Evolutionary conservation across 345 rosid genomes (phyloP).

Genomic region (Hibiscus trionum): DNA sequence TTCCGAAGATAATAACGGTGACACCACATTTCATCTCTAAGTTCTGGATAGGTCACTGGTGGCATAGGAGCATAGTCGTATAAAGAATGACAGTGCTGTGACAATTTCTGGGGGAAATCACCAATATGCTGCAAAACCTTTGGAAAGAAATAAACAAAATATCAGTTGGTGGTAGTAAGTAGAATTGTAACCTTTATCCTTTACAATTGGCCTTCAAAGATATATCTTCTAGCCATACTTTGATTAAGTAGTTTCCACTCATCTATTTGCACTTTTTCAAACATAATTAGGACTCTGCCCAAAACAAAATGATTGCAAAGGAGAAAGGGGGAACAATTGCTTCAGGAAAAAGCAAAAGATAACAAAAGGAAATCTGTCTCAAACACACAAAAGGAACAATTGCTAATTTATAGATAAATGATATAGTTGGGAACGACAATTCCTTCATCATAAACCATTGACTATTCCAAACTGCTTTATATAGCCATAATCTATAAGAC

Average conservation of each 20-base stretch:
- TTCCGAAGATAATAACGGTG: slow-evolving; percentile 94
- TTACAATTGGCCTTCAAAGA: not conserved
- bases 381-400: not conserved
- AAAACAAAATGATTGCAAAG: not conserved
- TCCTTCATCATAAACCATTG: not conserved
- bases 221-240: not conserved
- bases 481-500: not conserved
- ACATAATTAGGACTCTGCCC: not conserved
- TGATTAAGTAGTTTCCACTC: not conserved
- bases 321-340: not conserved
- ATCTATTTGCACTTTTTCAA: not conserved
- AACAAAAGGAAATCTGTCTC: not conserved
- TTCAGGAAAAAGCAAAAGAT: not conserved
- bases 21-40: slow-evolving; percentile 99
- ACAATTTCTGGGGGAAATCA: slow-evolving; percentile 91
- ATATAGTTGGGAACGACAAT: too few species aligned
- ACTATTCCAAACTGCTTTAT: slow-evolving; percentile 1
- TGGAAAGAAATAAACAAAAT: slow-evolving; percentile 14
- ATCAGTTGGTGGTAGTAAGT: not conserved
- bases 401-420: too few species aligned
- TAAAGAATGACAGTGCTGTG: slow-evolving; percentile 92
- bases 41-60: slow-evolving; percentile 96
- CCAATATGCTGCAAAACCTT: slow-evolving; percentile 99
- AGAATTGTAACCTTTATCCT: not conserved
- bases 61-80: slow-evolving; percentile 99